Percentiles rank a stretch among this genome's conserved stretches.
These are phyloP conservation scores for Fusarium napiforme DNA, from an alignment of 2,329 filamentous ascomycete species.

Conservation along the genomic window DNA sequence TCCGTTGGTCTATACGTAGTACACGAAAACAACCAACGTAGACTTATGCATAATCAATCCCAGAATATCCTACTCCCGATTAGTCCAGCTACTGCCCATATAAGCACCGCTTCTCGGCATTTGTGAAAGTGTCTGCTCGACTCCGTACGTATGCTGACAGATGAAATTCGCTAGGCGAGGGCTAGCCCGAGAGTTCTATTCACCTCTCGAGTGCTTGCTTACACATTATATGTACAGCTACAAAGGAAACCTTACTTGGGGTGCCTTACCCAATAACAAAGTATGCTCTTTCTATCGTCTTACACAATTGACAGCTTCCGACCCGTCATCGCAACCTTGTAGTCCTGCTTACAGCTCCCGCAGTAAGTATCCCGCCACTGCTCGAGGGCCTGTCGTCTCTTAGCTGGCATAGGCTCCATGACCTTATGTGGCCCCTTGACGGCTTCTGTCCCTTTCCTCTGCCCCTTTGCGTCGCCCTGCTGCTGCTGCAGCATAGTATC, in stretches of 20 bases:
- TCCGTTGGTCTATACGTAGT: neutral
- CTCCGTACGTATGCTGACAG: neutral
- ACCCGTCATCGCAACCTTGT: slow-evolving; percentile 47
- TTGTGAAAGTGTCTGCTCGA: neutral
- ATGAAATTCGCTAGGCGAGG: slow-evolving; percentile 6
- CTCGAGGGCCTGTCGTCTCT: slow-evolving; percentile 53
- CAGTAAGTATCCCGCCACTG: slow-evolving; percentile 66
- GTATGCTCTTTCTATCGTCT: neutral
- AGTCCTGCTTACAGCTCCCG: slow-evolving; percentile 64
- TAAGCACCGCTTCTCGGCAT: neutral
- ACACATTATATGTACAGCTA: neutral
- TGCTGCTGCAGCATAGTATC: slow-evolving; percentile 58
- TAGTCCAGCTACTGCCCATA: neutral
- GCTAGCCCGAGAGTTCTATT: slow-evolving; percentile 10
- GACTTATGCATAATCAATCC: slow-evolving; percentile 23
- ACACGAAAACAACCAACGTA: neutral
- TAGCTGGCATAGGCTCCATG: slow-evolving; percentile 44
- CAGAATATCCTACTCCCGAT: slow-evolving; percentile 11
- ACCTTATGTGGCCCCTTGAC: slow-evolving; percentile 47
- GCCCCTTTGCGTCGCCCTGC: slow-evolving; percentile 20
- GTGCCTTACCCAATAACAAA: neutral
- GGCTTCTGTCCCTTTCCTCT: slow-evolving; percentile 23
- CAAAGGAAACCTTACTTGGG: neutral
- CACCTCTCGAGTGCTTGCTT: slow-evolving; percentile 3
- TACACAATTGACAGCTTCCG: slow-evolving; percentile 42